These are phyloP conservation scores for Helicocarpus griseus DNA, from an alignment of 2,329 filamentous ascomycete genomes.

Conservation along the genomic window DNA sequence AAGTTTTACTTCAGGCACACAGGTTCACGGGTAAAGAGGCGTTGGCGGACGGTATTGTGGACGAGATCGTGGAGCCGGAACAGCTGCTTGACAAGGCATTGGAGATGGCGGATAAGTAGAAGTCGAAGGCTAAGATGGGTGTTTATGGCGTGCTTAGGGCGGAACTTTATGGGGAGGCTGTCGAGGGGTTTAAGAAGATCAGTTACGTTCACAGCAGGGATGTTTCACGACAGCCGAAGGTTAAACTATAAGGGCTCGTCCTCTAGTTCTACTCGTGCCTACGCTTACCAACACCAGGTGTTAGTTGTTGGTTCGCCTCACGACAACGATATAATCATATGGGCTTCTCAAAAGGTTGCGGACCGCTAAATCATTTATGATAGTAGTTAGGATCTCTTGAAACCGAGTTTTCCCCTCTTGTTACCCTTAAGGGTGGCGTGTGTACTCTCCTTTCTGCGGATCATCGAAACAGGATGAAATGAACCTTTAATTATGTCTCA, in stretches of 20 bases:
- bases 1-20: conserved; percentile 48
- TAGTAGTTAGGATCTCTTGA: too few relatives aligned
- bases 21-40: conserved; percentile 45
- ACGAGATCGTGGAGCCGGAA: conserved; percentile 40
- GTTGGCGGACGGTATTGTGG: conserved; percentile 44
- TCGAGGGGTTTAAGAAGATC: conserved; percentile 41
- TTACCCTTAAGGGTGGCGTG: too few relatives aligned
- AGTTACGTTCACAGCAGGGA: conserved; percentile 44
- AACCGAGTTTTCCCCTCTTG: too few relatives aligned
- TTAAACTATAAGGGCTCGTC: conserved; percentile 42
- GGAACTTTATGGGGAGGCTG: conserved; percentile 46
- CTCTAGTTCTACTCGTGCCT: too few relatives aligned
- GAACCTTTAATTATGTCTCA: too few relatives aligned
- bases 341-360: too few relatives aligned
- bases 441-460: too few relatives aligned
- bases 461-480: too few relatives aligned
- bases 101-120: conserved; percentile 33
- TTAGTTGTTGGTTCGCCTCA: too few relatives aligned
- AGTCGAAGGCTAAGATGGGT: conserved; percentile 24
- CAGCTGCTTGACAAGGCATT: conserved; percentile 40
- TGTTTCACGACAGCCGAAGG: conserved; percentile 35
- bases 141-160: conserved; percentile 43
- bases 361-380: too few relatives aligned
- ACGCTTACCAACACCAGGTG: too few relatives aligned
- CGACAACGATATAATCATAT: too few relatives aligned